Percentiles rank a stretch among this genome's conserved stretches.
These are phyloP conservation scores for Alternaria incomplexa DNA, from an alignment of 2,329 filamentous ascomycete genomes.

Conservation along the genomic window DNA sequence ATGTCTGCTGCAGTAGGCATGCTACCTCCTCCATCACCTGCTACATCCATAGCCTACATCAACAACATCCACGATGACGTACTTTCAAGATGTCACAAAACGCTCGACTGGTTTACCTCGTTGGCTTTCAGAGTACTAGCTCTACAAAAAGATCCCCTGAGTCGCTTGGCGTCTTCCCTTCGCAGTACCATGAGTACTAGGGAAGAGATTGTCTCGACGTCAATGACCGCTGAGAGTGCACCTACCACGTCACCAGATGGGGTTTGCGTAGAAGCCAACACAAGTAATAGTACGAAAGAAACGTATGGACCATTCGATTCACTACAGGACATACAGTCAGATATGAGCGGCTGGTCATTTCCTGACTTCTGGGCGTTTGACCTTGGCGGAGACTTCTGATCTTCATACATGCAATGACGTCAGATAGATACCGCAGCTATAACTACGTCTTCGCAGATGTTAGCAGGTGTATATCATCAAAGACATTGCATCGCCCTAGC, in stretches of 20 bases:
- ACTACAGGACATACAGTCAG: slow-evolving; percentile 37
- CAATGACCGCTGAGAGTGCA: neutral
- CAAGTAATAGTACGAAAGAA: slow-evolving; percentile 8
- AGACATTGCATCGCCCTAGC: neutral
- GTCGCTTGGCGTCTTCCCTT: slow-evolving; percentile 27
- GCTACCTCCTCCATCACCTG: slow-evolving; percentile 30
- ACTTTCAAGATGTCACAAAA: slow-evolving; percentile 29
- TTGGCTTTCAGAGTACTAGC: slow-evolving; percentile 39
- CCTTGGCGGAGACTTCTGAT: slow-evolving; percentile 37
- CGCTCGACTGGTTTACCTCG: slow-evolving; percentile 34
- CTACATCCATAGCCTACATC: slow-evolving; percentile 24
- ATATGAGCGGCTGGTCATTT: slow-evolving; percentile 39
- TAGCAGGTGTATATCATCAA: neutral
- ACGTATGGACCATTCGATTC: slow-evolving; percentile 24
- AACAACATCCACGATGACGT: slow-evolving; percentile 23
- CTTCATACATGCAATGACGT: neutral
- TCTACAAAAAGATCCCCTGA: slow-evolving; percentile 36
- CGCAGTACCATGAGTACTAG: slow-evolving; percentile 21
- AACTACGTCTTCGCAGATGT: neutral
- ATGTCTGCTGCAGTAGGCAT: slow-evolving; percentile 39
- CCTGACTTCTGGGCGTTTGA: slow-evolving; percentile 47
- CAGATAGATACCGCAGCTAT: neutral
- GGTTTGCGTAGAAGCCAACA: slow-evolving; percentile 4
- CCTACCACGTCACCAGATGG: slow-evolving; percentile 14
- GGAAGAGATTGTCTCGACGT: neutral